Base-by-base conservation (phyloP, 2,329 filamentous ascomycete genomes). In the Scytalidium lignicola region DNA sequence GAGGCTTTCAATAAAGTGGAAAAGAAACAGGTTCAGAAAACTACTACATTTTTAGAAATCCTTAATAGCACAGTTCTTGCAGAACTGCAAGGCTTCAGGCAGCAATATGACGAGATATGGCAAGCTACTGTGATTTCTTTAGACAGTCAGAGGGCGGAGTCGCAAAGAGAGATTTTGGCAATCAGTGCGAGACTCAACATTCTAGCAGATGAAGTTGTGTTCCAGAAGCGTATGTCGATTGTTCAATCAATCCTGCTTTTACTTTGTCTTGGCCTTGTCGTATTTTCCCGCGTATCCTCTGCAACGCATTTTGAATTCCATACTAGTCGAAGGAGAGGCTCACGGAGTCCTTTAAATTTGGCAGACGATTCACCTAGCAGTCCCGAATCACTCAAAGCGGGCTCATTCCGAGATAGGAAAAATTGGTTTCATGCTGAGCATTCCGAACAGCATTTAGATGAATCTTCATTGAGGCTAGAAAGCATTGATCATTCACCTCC, bases 41-140 rank as follows among this genome's bases (percentile, higher is more conserved):
- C 92, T 1, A 84, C 86, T 19, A 75, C 76, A 1, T 96, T 96
- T 62, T 75, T 97, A 13, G 82, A 90, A 52, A 82, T 82, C 32
- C 75, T 99, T n/a, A 99, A 99, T 66, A 76, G 75, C 43, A 96
- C 91, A 0, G 90, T 97, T 1, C 77, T 95, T 37, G 77, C 80
- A 15, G 93, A 99, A 66, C 74, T 96, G 29, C 82, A 82, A 53
- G 82, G 78, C 44, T 86, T 93, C 54, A 81, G 89, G 46, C 82
- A 85, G 51, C 88, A 96, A 65, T 97, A 97, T 66, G 92, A 97
- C 63, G 89, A 96, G 62, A 83, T 97, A 12, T 97, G 92, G 91
- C 91, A 96, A 67, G 92, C 88, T 18, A 96, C 95, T 10, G 86
- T 96, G 19, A 85, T 96, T 48, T 91, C 95, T 23, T 80, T 97